A percentile compares a stretch with the other conserved stretches of the same genome.
These are phyloP conservation scores for Helicocarpus griseus DNA, from an alignment of 2,329 filamentous ascomycete species.

Conservation along the genomic window DNA sequence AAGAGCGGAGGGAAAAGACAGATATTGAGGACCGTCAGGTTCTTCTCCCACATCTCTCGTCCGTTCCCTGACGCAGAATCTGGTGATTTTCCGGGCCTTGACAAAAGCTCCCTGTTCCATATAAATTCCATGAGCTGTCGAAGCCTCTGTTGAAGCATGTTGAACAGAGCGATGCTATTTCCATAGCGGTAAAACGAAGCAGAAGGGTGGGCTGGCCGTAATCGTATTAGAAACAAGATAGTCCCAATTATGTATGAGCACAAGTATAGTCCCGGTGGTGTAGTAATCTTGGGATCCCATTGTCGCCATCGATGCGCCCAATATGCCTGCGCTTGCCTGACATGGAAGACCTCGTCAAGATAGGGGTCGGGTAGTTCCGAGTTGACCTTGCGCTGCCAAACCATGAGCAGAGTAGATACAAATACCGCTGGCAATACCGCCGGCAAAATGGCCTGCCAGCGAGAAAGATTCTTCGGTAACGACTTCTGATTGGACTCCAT, in stretches of 20 bases:
- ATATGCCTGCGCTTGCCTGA: slow-evolving; percentile 83
- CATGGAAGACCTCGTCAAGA: slow-evolving; percentile 51
- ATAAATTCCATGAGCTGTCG: slow-evolving; percentile 44
- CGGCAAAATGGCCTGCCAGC: not conserved
- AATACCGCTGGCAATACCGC: slow-evolving; percentile 9
- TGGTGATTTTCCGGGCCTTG: not conserved
- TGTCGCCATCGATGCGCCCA: slow-evolving; percentile 62
- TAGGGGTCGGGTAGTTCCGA: slow-evolving; percentile 47
- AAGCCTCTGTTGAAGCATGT: slow-evolving; percentile 40
- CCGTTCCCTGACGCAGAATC: slow-evolving; percentile 11
- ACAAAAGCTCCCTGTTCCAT: slow-evolving; percentile 17
- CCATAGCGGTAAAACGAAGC: slow-evolving; percentile 27
- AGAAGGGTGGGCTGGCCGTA: slow-evolving; percentile 23
- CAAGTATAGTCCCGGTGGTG: slow-evolving; percentile 72
- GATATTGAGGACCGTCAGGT: slow-evolving; percentile 57
- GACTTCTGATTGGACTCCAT: not conserved
- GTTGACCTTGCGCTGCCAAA: slow-evolving; percentile 39
- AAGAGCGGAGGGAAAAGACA: slow-evolving; percentile 81
- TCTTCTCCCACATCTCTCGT: slow-evolving; percentile 12
- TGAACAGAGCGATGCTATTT: slow-evolving; percentile 27
- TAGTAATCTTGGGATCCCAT: slow-evolving; percentile 98
- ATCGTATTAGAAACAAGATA: slow-evolving; percentile 15
- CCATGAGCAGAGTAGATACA: slow-evolving; percentile 23
- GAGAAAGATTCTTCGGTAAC: not conserved
- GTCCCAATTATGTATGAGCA: slow-evolving; percentile 39